phyloP scores from a whole-genome alignment of 2,329 filamentous ascomycete species.

The Cadophora malorum region DNA sequence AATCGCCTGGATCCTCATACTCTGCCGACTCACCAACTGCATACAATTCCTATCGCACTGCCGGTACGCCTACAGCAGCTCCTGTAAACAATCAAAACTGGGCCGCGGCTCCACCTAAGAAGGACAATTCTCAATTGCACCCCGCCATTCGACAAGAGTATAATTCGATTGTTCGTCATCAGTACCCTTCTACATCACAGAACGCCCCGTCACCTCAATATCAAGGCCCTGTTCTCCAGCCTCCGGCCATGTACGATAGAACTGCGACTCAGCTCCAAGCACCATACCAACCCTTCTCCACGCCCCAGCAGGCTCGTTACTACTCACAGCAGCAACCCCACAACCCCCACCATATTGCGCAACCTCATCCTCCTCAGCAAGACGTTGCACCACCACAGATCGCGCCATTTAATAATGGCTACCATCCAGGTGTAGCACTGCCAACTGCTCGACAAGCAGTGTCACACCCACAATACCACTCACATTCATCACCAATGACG shows the following conservation, averaged over 20 bases:
- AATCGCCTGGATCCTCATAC: conserved; percentile 22
- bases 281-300: conserved; percentile 23
- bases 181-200: conserved; percentile 30
- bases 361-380: neutral
- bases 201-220: conserved; percentile 27
- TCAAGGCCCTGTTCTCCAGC: conserved; percentile 31
- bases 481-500: conserved; percentile 7
- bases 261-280: conserved; percentile 24
- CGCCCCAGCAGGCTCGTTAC: conserved; percentile 23
- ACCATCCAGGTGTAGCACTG: neutral
- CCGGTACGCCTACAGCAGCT: conserved; percentile 21
- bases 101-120: conserved; percentile 31
- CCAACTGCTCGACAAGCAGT: neutral
- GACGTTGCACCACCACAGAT: neutral
- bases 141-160: conserved; percentile 49
- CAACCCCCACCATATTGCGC: conserved; percentile 14
- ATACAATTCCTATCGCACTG: conserved; percentile 21
- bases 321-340: conserved; percentile 14
- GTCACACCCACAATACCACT: conserved; percentile 12
- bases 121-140: conserved; percentile 43
- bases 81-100: conserved; percentile 25
- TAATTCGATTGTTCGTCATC: conserved; percentile 37
- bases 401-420: neutral
- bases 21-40: conserved; percentile 11
- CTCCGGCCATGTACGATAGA: conserved; percentile 36